Evolutionary conservation across 129 eudicot genomes (phyloP), one percentile per base, ranked within the genome.

Genomic region (Flaveria linearis): DNA sequence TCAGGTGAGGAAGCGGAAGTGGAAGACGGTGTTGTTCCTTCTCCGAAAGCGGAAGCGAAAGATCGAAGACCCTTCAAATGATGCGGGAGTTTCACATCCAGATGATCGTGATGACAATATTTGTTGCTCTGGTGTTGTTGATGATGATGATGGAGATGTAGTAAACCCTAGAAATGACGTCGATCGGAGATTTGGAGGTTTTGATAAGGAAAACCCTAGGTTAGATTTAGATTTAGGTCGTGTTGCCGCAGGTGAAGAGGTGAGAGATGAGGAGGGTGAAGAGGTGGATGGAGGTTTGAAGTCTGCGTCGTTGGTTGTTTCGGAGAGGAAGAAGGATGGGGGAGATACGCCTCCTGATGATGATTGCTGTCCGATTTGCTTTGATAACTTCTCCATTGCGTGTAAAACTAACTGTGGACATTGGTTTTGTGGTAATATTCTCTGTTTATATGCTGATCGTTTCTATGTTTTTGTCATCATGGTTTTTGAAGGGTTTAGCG

Each of bases 281-380:
- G 73, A 72, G n/a, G 74, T 73, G 5, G 75, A 74, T 0, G 76
- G 74, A 49, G 58, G 16, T 10, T 67, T 50, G 16, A 80, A 74
- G 64, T 74, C 80, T 28, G 45, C 30, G 68, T 46, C 57, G 18
- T 30, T 76, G 71, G 68, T 73, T 43, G 79, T 75, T 33, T 75
- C 66, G 1, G 82, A 72, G 15, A 60, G 82, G 82, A 72, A 36
- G 25, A 76, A 68, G 73, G 77, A 77, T 25, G 83, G 81, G 43
- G 78, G 68, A 79, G 91, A 74, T 42, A 61, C 18, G 3, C 92
- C 92, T 22, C 89, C 92, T 2, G 80, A 84, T 11, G 92, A 87
- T 75, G 92, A 87, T 80, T 79, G 88, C 16, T 87, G 92, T 17
- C 89, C 89, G 4, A 82, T 87, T 15, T 87, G 92, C 80, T 87